phyloP scores from a whole-genome alignment of 208 protist species.

The Trypanosoma rangeli region DNA sequence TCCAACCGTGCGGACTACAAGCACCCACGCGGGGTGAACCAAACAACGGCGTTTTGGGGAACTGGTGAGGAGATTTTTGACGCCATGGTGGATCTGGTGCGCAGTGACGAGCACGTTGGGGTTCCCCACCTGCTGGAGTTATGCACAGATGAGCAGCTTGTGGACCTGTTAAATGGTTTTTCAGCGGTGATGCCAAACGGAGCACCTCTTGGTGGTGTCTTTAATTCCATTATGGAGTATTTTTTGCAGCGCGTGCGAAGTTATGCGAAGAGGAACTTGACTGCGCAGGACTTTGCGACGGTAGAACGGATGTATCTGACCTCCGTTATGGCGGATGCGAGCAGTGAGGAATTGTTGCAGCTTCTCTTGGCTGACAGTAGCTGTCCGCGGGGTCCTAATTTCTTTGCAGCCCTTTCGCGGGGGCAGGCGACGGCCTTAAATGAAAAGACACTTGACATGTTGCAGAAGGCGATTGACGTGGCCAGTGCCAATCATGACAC shows the following conservation, averaged over 20 bases:
- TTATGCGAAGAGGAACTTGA: neutral
- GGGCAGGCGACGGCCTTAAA: slow-evolving; percentile 38
- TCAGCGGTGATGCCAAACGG: slow-evolving; percentile 48
- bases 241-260: slow-evolving; percentile 38
- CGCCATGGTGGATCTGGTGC: slow-evolving; percentile 45
- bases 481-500: slow-evolving; percentile 25
- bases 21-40: slow-evolving; percentile 71
- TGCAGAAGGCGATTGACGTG: slow-evolving; percentile 39
- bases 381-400: slow-evolving; percentile 55
- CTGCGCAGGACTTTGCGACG: slow-evolving; percentile 34
- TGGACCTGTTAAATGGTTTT: slow-evolving; percentile 69
- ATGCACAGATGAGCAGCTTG: slow-evolving; percentile 45
- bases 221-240: slow-evolving; percentile 35
- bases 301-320: slow-evolving; percentile 72
- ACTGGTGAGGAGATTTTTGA: slow-evolving; percentile 68
- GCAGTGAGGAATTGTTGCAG: slow-evolving; percentile 16
- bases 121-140: slow-evolving; percentile 23
- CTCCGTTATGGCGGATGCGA: slow-evolving; percentile 45
- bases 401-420: slow-evolving; percentile 77
- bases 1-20: slow-evolving; percentile 84
- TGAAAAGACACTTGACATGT: slow-evolving; percentile 32
- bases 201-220: slow-evolving; percentile 41
- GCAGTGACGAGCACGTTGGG: neutral
- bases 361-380: slow-evolving; percentile 25
- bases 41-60: slow-evolving; percentile 40